These are phyloP conservation scores for Cutaneotrichosporon sp. DNA, from an alignment of 1,284 basidiomycete species.

Conservation along the genomic window DNA sequence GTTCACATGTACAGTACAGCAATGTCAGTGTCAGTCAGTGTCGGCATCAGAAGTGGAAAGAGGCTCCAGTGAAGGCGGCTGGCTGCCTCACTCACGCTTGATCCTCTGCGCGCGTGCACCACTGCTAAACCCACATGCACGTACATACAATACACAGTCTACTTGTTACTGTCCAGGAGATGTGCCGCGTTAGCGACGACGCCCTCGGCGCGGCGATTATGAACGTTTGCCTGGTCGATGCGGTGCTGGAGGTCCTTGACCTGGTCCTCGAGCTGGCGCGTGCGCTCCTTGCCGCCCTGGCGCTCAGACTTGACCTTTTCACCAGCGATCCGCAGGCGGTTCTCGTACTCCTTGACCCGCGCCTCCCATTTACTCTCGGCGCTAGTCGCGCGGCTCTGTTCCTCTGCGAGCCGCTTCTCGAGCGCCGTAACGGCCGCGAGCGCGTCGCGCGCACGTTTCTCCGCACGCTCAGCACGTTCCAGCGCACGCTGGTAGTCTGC, in stretches of 20 bases:
- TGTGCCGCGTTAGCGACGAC: slow-evolving; percentile 39
- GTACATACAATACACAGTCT: slow-evolving; percentile 1
- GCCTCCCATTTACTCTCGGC: slow-evolving; percentile 88
- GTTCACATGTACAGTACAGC: too few species aligned
- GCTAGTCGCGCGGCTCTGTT: slow-evolving; percentile 62
- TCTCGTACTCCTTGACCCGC: slow-evolving; percentile 84
- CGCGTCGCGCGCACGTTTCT: slow-evolving; percentile 71
- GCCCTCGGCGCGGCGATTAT: slow-evolving; percentile 38
- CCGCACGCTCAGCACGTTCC: slow-evolving; percentile 69
- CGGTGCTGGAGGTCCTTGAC: slow-evolving; percentile 46
- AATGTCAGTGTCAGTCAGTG: too few species aligned
- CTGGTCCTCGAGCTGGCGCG: slow-evolving; percentile 49
- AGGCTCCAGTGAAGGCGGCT: too few species aligned
- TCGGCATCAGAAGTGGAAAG: too few species aligned
- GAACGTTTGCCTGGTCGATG: slow-evolving; percentile 31
- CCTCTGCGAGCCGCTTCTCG: slow-evolving; percentile 72
- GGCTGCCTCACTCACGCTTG: too few species aligned
- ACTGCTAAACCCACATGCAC: too few species aligned
- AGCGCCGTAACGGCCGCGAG: slow-evolving; percentile 73
- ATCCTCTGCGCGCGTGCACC: too few species aligned
- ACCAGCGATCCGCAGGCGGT: slow-evolving; percentile 72
- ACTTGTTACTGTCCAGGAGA: slow-evolving; percentile 17
- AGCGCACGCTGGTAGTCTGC: slow-evolving; percentile 56
- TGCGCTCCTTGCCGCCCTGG: slow-evolving; percentile 84
- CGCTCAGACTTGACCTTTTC: slow-evolving; percentile 92